Evolutionary conservation across 495 filamentous ascomycete species (phyloP), one percentile per base, ranked within the genome.

Genomic region (Ramalina intermedia): DNA sequence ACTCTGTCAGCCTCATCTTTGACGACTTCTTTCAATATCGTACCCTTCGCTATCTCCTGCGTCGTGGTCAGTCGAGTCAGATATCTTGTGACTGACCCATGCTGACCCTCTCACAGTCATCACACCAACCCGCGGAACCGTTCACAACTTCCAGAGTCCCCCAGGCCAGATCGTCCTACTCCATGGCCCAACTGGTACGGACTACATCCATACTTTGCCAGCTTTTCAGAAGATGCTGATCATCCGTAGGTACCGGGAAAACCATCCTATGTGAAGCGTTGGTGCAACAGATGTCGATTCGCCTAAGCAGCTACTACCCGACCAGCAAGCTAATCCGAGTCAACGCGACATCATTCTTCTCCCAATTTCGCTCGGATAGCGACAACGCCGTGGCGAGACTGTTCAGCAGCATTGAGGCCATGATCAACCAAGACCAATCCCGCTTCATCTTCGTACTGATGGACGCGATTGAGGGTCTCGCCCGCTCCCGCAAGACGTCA

Each of bases 201-300:
- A 16, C 42, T 11, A 16, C 4, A 6, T 6, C 29, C 18, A 6
- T 16, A 7, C 42, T 23, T 27, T n/a, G 18, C 9, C 9, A 23
- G 26, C 24, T 11, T 21, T 27, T 27, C 42, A 21, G n/a, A 26
- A 44, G 12, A 13, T 13, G 29, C 18, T 27, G 17, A 44, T 9
- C 13, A n/a, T 17, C 18, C 26, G 8, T n/a, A 44, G 42, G 75
- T 2, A 72, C 69, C 12, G 74, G 74, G 11, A 78, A 78, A 50
- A 70, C 68, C 7, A 70, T 63, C 18, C 55, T 75, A 7, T 74
- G 67, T 54, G 68, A 69, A 14, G 72, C 69, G 6, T 60, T 78
- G 5, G 67, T 73, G 9, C 75, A 79, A 46, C 75, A 76, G 54
- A 58, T 79, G n/a, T 66, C 72, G 29, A 78, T 79, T 45, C 67